These are phyloP conservation scores for Aspergillus sp. DNA, from an alignment of 2,329 filamentous ascomycete genomes.

Conservation along the genomic window DNA sequence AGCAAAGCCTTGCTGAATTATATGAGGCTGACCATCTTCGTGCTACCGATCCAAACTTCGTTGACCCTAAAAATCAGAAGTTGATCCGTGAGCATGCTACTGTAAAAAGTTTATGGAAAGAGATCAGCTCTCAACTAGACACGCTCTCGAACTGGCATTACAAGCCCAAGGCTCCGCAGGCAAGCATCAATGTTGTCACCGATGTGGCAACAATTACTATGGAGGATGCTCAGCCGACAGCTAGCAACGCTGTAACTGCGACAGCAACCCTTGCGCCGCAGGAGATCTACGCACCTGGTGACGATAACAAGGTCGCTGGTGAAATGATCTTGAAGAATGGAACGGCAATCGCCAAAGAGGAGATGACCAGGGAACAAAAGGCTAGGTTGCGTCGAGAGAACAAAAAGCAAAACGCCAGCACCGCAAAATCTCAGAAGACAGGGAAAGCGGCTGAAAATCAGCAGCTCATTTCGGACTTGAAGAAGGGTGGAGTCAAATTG, in stretches of 20 bases:
- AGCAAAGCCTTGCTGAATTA: slow-evolving; percentile 83
- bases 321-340: slow-evolving; percentile 80
- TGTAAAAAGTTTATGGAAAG: slow-evolving; percentile 79
- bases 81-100: slow-evolving; percentile 79
- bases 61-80: slow-evolving; percentile 81
- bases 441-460: slow-evolving; percentile 50
- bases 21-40: slow-evolving; percentile 93
- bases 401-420: slow-evolving; percentile 74
- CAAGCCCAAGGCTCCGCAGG: slow-evolving; percentile 80
- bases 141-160: slow-evolving; percentile 92
- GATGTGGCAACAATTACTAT: slow-evolving; percentile 91
- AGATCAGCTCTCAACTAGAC: slow-evolving; percentile 78
- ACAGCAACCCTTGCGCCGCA: slow-evolving; percentile 83
- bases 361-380: slow-evolving; percentile 88
- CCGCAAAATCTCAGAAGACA: slow-evolving; percentile 50
- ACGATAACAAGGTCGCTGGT: slow-evolving; percentile 61
- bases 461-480: slow-evolving; percentile 66
- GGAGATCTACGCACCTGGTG: slow-evolving; percentile 84
- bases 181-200: slow-evolving; percentile 81
- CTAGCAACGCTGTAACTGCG: slow-evolving; percentile 63
- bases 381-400: slow-evolving; percentile 72
- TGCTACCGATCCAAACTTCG: slow-evolving; percentile 73
- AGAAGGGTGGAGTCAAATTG: slow-evolving; percentile 85
- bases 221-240: slow-evolving; percentile 91
- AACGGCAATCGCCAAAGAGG: slow-evolving; percentile 74